A percentile compares a stretch with the other conserved stretches of the same genome.
phyloP scores from a whole-genome alignment of 208 protist species.

The Plasmodiophora brassicae region DNA sequence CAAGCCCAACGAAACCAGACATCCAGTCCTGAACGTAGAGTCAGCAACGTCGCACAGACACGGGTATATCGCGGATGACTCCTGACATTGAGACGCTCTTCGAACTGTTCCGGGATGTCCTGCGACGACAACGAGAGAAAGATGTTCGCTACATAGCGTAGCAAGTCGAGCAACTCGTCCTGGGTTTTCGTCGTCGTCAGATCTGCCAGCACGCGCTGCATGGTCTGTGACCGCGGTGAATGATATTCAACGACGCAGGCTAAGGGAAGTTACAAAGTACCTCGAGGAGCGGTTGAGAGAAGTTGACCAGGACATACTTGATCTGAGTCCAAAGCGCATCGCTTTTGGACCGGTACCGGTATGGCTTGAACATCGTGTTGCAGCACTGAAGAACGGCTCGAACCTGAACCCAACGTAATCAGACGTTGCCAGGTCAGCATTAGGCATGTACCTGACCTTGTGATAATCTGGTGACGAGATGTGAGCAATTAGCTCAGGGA shows the following conservation, averaged over 20 bases:
- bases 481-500: conserved; percentile 17
- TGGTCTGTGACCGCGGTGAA: background rate
- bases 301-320: conserved; percentile 32
- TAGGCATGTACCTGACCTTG: too few relatives aligned
- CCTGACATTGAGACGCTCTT: background rate
- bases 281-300: conserved; percentile 1
- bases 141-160: conserved; percentile 34
- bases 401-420: too few relatives aligned
- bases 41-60: background rate
- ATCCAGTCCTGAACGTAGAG: background rate
- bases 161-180: background rate
- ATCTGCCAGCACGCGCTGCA: background rate
- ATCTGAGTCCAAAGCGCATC: conserved; percentile 16
- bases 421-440: too few relatives aligned
- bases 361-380: background rate
- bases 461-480: background rate
- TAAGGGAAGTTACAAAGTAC: conserved; percentile 3
- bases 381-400: background rate
- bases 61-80: too few relatives aligned
- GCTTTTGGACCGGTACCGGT: background rate
- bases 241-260: background rate
- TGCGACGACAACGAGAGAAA: conserved; percentile 40
- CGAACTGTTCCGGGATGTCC: conserved; percentile 33
- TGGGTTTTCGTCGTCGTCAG: background rate
- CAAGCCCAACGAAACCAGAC: background rate